Conservation (phyloP, 1,284 basidiomycete genomes). For the Lignosus rhinocerotis region DNA sequence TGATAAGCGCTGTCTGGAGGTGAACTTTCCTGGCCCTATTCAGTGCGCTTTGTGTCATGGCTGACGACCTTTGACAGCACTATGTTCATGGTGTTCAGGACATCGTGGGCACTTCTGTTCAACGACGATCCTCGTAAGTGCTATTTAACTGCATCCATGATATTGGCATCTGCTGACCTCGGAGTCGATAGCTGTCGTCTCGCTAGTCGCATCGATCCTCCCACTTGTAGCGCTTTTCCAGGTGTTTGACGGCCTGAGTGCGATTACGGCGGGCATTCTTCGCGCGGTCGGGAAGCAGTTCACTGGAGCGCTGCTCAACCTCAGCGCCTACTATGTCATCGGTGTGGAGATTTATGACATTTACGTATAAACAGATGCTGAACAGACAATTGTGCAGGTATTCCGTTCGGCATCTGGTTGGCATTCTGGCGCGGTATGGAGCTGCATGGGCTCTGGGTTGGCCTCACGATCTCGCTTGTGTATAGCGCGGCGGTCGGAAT, state of each 20-base stretch:
- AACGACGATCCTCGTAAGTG: conserved; percentile 71
- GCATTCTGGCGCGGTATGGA: conserved; percentile 53
- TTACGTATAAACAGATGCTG: not conserved
- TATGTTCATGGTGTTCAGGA: conserved; percentile 72
- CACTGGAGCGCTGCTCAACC: conserved; percentile 64
- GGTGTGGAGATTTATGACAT: conserved; percentile 34
- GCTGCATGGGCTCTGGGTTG: conserved; percentile 67
- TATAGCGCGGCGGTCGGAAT: conserved; percentile 52
- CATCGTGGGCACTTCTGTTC: conserved; percentile 81
- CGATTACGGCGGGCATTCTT: conserved; percentile 74
- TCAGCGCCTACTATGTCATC: conserved; percentile 69
- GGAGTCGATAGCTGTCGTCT: conserved; percentile 50
- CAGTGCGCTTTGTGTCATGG: not conserved
- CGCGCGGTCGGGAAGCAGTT: conserved; percentile 78
- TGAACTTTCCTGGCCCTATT: conserved; percentile 31
- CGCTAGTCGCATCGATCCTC: conserved; percentile 69
- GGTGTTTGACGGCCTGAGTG: conserved; percentile 72
- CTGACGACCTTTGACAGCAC: conserved; percentile 40
- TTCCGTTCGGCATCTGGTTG: conserved; percentile 67
- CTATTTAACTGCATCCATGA: not conserved
- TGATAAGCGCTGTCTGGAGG: conserved; percentile 64
- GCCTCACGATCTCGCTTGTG: conserved; percentile 60
- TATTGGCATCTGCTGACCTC: not conserved
- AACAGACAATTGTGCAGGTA: conserved; percentile 35
- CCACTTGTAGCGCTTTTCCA: conserved; percentile 83